Conservation (phyloP, 2,329 filamentous ascomycete genomes). For the Pezicula radicicola region DNA sequence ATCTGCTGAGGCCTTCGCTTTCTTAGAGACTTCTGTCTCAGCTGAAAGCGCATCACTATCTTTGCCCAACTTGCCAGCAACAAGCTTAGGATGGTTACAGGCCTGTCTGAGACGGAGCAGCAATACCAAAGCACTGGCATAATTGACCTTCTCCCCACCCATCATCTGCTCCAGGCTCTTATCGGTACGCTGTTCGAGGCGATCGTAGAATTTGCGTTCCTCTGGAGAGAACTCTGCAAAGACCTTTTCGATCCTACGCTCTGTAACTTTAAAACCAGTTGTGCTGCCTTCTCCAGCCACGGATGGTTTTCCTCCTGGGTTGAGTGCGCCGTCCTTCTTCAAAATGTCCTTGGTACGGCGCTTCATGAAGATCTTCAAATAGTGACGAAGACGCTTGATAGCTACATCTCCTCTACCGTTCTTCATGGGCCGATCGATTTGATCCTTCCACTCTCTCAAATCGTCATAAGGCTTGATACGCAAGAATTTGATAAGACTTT, state of each 20-base stretch:
- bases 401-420: conserved; percentile 86
- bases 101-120: conserved; percentile 88
- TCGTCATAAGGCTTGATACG: conserved; percentile 90
- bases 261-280: conserved; percentile 83
- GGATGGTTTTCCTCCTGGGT: conserved; percentile 66
- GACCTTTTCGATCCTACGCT: conserved; percentile 81
- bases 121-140: conserved; percentile 89
- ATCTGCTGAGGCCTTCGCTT: conserved; percentile 43
- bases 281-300: conserved; percentile 43
- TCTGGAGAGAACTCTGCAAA: conserved; percentile 73
- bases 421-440: conserved; percentile 88
- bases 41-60: conserved; percentile 82
- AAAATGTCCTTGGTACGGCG: conserved; percentile 97
- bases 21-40: conserved; percentile 45
- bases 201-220: conserved; percentile 83
- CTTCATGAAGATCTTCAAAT: conserved; percentile 95
- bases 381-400: conserved; percentile 78
- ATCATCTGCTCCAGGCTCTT: conserved; percentile 87
- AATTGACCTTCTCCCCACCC: conserved; percentile 74
- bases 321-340: conserved; percentile 79
- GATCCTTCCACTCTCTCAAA: conserved; percentile 81
- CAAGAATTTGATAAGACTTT: conserved; percentile 89
- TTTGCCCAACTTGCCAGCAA: conserved; percentile 79
- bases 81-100: conserved; percentile 89
- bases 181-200: conserved; percentile 80